A percentile compares a stretch with the other conserved stretches of the same genome.
Evolutionary conservation across 805 yeast genomes (phyloP).

Genomic region (Barnettozyma siamensis): DNA sequence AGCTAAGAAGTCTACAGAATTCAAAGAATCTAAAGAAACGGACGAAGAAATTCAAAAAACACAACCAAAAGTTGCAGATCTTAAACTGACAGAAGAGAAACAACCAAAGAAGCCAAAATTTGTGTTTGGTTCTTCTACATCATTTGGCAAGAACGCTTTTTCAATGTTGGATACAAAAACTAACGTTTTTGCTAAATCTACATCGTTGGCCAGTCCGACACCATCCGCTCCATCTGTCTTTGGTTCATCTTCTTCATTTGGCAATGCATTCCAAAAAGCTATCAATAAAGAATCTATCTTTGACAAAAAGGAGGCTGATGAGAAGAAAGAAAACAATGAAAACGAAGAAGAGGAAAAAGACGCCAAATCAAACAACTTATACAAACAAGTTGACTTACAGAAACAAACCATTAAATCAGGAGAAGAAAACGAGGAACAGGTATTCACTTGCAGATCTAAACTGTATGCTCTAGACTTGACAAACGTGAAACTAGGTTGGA

Average conservation of each 20-base stretch:
- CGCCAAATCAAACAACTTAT: slow-evolving; percentile 31
- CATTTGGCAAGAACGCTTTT: slow-evolving; percentile 41
- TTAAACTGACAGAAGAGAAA: too few relatives aligned
- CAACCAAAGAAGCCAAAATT: slow-evolving; percentile 33
- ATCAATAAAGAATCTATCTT: slow-evolving; percentile 52
- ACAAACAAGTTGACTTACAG: slow-evolving; percentile 54
- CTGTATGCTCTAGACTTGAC: slow-evolving; percentile 69
- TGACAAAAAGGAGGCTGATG: slow-evolving; percentile 28
- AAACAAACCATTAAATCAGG: slow-evolving; percentile 71
- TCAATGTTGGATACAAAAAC: slow-evolving; percentile 26
- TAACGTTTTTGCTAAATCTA: slow-evolving; percentile 32
- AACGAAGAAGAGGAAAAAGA: slow-evolving; percentile 6
- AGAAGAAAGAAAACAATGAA: slow-evolving; percentile 7
- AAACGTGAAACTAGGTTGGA: slow-evolving; percentile 77
- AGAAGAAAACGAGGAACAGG: slow-evolving; percentile 76
- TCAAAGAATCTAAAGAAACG: not conserved
- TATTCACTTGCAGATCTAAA: slow-evolving; percentile 69
- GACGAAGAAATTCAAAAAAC: slow-evolving; percentile 1
- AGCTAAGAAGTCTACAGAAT: not conserved
- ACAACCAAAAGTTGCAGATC: not conserved
- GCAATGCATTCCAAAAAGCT: slow-evolving; percentile 51
- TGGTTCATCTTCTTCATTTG: slow-evolving; percentile 42
- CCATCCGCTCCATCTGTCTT: slow-evolving; percentile 26
- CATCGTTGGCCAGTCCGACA: not conserved
- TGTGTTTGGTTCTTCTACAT: slow-evolving; percentile 50